Evolutionary conservation across 1,284 basidiomycete genomes (phyloP).

Genomic region (Wallemia mellicola): DNA sequence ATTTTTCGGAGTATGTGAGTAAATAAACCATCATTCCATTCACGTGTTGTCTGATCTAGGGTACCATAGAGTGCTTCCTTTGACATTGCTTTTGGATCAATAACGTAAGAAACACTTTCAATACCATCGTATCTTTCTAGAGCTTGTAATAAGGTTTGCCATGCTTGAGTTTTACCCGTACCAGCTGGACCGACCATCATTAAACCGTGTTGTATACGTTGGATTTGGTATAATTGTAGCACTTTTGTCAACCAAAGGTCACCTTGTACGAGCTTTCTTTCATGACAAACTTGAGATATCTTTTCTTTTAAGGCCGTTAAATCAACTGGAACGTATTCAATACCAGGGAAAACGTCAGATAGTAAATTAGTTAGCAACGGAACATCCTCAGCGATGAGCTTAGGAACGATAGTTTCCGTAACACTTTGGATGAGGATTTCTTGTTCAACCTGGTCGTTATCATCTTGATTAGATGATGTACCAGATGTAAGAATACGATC

Average conservation of each 20-base stretch:
- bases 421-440: conserved; percentile 96
- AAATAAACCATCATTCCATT: conserved; percentile 98
- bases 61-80: conserved; percentile 96
- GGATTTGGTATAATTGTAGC: conserved; percentile 91
- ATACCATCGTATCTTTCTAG: conserved; percentile 69
- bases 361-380: conserved; percentile 69
- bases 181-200: conserved; percentile 99
- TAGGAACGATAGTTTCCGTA: conserved; percentile 96
- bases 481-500: conserved; percentile 33
- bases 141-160: conserved; percentile 74
- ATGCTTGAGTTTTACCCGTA: conserved; percentile 87
- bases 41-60: conserved; percentile 82
- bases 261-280: conserved; percentile 53
- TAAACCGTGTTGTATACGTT: conserved; percentile 95
- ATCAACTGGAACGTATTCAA: conserved; percentile 66
- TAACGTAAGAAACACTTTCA: conserved; percentile 82
- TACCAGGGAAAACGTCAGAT: conserved; percentile 89
- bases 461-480: conserved; percentile 22
- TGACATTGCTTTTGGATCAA: conserved; percentile 96
- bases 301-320: conserved; percentile 54
- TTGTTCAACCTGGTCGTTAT: conserved; percentile 51
- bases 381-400: conserved; percentile 90
- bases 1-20: conserved; percentile 94
- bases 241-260: conserved; percentile 88
- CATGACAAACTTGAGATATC: conserved; percentile 58